phyloP scores from a whole-genome alignment of 2,329 filamentous ascomycete species.

The Sphaerostilbella broomeana region DNA sequence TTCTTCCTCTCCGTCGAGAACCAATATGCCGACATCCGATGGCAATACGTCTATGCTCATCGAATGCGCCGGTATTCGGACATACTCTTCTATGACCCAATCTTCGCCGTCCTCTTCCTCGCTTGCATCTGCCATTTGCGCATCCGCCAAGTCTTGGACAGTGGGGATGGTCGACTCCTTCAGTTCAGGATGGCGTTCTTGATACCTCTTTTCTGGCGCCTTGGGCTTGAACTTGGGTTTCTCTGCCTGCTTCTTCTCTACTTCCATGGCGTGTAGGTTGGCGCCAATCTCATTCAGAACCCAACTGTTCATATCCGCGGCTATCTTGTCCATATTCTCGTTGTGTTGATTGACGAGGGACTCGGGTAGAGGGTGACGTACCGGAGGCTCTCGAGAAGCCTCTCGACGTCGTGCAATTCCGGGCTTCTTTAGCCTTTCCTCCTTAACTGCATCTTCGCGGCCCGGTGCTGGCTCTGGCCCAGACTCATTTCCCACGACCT shows the following conservation, averaged over 20 bases:
- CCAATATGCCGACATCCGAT: conserved; percentile 48
- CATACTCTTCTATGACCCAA: conserved; percentile 59
- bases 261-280: conserved; percentile 43
- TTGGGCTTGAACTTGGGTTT: conserved; percentile 48
- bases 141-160: conserved; percentile 18
- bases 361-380: conserved; percentile 25
- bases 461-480: conserved; percentile 4
- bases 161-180: not conserved
- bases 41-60: conserved; percentile 41
- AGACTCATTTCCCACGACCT: conserved; percentile 1
- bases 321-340: conserved; percentile 43
- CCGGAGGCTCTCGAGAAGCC: conserved; percentile 17
- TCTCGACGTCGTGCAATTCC: conserved; percentile 22
- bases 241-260: conserved; percentile 30
- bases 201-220: conserved; percentile 46
- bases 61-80: conserved; percentile 50
- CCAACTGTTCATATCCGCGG: conserved; percentile 52
- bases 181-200: conserved; percentile 47
- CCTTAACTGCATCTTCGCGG: conserved; percentile 14
- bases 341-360: conserved; percentile 29
- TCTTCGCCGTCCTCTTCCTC: conserved; percentile 46
- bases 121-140: conserved; percentile 33
- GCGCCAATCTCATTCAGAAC: conserved; percentile 52
- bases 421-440: conserved; percentile 29
- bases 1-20: conserved; percentile 53